These are phyloP conservation scores for Botrytis squamosa DNA, from an alignment of 2,329 filamentous ascomycete species.

Conservation along the genomic window DNA sequence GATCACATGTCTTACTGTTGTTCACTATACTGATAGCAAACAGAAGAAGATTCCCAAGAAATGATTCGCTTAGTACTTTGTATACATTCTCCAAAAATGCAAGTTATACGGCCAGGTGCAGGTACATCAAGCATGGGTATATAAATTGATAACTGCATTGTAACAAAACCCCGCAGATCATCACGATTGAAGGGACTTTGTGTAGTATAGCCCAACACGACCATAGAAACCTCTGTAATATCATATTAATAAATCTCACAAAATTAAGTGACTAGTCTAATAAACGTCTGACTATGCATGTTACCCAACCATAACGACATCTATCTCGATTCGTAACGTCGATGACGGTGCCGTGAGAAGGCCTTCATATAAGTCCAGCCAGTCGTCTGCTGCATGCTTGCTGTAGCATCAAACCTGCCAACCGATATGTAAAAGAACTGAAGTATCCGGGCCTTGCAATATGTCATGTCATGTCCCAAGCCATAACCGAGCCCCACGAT, in stretches of 20 bases:
- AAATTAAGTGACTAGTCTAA: not conserved
- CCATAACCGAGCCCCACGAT: constrained; percentile 4
- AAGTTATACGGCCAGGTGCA: not conserved
- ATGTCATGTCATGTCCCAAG: constrained; percentile 2
- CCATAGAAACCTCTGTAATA: not conserved
- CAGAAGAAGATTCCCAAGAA: not conserved
- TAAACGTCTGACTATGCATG: not conserved
- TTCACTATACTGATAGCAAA: not conserved
- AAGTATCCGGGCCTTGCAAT: not conserved
- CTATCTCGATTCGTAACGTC: not conserved
- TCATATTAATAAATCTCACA: not conserved
- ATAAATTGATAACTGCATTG: constrained; percentile 14
- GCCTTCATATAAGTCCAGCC: not conserved
- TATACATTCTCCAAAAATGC: constrained; percentile 11
- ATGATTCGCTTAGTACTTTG: not conserved
- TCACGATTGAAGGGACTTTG: constrained; percentile 6
- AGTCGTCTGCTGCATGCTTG: not conserved
- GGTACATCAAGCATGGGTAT: constrained; percentile 11
- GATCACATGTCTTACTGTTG: constrained; percentile 21
- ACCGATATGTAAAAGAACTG: not conserved
- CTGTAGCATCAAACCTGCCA: constrained; percentile 1
- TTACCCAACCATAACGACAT: not conserved
- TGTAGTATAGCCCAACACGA: not conserved
- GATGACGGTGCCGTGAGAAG: not conserved
- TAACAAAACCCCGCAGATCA: constrained; percentile 21